Evolutionary conservation across 2,329 filamentous ascomycete species (phyloP).

Genomic region (Hysterium pulicare): DNA sequence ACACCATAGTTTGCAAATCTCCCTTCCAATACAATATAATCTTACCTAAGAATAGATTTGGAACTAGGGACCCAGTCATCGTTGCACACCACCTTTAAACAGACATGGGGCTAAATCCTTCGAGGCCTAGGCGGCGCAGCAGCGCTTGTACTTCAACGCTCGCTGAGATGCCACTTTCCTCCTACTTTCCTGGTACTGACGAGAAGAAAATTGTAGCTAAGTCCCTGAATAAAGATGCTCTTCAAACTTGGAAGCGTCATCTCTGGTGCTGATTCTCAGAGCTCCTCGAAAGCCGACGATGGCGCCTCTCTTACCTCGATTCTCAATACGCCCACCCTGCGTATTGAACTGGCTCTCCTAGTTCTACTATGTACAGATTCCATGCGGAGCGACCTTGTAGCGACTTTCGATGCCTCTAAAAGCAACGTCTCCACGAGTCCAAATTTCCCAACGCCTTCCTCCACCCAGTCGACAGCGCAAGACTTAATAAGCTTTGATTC

Average conservation of each 20-base stretch:
- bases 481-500: conserved; percentile 31
- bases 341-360: conserved; percentile 45
- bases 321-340: conserved; percentile 40
- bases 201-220: background rate
- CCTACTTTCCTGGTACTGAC: no score
- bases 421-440: conserved; percentile 10
- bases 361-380: conserved; percentile 44
- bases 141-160: no score
- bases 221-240: background rate
- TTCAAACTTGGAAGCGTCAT: conserved; percentile 1
- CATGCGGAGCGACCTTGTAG: conserved; percentile 36
- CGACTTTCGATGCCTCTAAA: conserved; percentile 24
- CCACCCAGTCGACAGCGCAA: conserved; percentile 7
- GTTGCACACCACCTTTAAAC: no score
- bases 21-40: no score
- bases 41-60: no score
- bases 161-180: no score
- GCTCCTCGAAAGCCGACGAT: conserved; percentile 16
- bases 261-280: background rate
- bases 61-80: no score
- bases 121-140: no score
- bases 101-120: no score
- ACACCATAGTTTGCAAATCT: no score
- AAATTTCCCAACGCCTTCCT: conserved; percentile 8
- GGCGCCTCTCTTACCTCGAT: conserved; percentile 33